Evolutionary conservation across 2,329 filamentous ascomycete species (phyloP).

Genomic region (Colletotrichum sp.): DNA sequence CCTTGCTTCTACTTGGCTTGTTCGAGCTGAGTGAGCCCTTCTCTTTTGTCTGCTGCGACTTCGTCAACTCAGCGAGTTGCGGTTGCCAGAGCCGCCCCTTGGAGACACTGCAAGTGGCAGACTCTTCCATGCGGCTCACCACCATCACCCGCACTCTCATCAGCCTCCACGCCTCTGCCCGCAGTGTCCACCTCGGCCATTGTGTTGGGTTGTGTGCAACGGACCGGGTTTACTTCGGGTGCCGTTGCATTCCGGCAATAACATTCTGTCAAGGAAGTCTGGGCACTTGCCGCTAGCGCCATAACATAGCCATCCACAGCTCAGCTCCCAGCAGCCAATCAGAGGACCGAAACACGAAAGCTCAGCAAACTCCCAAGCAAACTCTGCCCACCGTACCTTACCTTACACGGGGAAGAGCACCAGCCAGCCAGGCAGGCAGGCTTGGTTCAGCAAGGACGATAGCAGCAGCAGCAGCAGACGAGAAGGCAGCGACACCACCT

Average conservation of each 20-base stretch:
- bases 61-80: background rate
- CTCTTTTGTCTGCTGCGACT: background rate
- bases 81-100: background rate
- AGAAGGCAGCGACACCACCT: background rate
- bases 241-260: slow-evolving; percentile 15
- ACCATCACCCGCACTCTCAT: background rate
- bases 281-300: slow-evolving; percentile 16
- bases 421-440: background rate
- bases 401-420: background rate
- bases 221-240: slow-evolving; percentile 17
- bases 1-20: background rate
- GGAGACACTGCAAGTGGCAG: background rate
- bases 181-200: background rate
- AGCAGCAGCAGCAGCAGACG: background rate
- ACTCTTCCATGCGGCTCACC: background rate
- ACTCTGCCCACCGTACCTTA: background rate
- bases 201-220: background rate
- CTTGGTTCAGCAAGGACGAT: background rate
- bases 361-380: slow-evolving; percentile 11
- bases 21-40: background rate
- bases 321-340: slow-evolving; percentile 10
- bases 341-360: background rate
- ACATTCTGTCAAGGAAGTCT: slow-evolving; percentile 12
- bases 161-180: background rate
- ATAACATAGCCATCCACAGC: slow-evolving; percentile 21